These are phyloP conservation scores for Saccharomyces cerevisiae DNA, from an alignment of 805 yeast species.

Conservation along the genomic window DNA sequence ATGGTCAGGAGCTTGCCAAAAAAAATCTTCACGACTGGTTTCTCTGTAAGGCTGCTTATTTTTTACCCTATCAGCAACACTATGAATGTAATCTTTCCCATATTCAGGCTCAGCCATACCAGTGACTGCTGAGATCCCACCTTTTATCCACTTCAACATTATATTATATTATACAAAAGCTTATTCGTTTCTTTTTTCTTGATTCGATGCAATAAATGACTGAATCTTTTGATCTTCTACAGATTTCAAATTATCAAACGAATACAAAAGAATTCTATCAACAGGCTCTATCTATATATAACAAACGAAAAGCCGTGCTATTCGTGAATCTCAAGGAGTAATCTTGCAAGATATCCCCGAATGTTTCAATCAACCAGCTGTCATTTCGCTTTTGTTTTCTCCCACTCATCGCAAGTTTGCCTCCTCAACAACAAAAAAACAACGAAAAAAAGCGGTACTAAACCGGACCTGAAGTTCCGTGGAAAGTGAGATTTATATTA, in stretches of 20 bases:
- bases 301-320: neutral
- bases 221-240: neutral
- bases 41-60: slow-evolving; percentile 51
- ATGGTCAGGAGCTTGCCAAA: slow-evolving; percentile 64
- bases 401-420: neutral
- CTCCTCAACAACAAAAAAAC: neutral
- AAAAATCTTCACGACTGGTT: slow-evolving; percentile 59
- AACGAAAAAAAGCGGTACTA: neutral
- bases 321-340: neutral
- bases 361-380: neutral
- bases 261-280: neutral
- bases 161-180: neutral
- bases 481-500: neutral
- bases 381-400: neutral
- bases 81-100: slow-evolving; percentile 83
- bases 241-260: neutral
- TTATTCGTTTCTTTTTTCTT: neutral
- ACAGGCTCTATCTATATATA: neutral
- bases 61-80: slow-evolving; percentile 58
- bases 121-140: slow-evolving; percentile 84
- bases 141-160: slow-evolving; percentile 79
- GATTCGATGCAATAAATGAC: neutral
- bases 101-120: slow-evolving; percentile 97
- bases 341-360: neutral
- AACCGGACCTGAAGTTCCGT: neutral